Base-by-base conservation (phyloP, 768 basidiomycete species). In the Naganishia antarctica region DNA sequence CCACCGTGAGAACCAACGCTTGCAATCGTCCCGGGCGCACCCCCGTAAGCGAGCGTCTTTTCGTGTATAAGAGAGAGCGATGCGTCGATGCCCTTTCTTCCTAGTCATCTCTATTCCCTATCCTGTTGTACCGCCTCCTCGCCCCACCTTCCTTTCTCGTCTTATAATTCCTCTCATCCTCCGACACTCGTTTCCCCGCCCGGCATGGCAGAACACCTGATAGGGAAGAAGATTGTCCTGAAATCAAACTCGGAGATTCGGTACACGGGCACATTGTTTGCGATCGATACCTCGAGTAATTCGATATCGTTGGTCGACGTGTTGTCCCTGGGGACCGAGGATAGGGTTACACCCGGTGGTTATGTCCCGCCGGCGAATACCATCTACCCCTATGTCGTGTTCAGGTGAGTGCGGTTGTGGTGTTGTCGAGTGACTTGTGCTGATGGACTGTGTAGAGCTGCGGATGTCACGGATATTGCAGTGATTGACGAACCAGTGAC, bases 171-270 rank as follows among this genome's bases (percentile, higher is more conserved):
- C n/a, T n/a, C n/a, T n/a, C n/a, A n/a, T n/a, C 34, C 34, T 15
- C 15, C 8, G 7, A 37, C 15, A 7, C 34, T 37, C 34, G 34
- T 13, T 28, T 7, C 13, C 16, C 29, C 37, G 29, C 29, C 31
- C 51, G 21, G 5, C 59, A 60, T 60, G 59, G 25, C 59, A 16
- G 41, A 28, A 28, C n/a, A 44, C 59, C 29, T 60, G n/a, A 60
- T 60, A 29, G 59, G 63, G 15, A 46, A 53, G 26, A 57, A 46
- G 31, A 64, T 64, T 34, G 53, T 44, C 53, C 53, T 64, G 29
- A 64, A 53, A 16, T 64, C 63, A 25, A 64, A 64, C 43, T 64
- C 63, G 29, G 53, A 64, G 25, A 64, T 64, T 34, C 51, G 63
- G 31, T 64, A 64, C 48, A 41, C 41, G 3, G 63, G 63, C 6